phyloP scores from a whole-genome alignment of 2,329 filamentous ascomycete genomes.

The Neopestalotiopsis clavispora region DNA sequence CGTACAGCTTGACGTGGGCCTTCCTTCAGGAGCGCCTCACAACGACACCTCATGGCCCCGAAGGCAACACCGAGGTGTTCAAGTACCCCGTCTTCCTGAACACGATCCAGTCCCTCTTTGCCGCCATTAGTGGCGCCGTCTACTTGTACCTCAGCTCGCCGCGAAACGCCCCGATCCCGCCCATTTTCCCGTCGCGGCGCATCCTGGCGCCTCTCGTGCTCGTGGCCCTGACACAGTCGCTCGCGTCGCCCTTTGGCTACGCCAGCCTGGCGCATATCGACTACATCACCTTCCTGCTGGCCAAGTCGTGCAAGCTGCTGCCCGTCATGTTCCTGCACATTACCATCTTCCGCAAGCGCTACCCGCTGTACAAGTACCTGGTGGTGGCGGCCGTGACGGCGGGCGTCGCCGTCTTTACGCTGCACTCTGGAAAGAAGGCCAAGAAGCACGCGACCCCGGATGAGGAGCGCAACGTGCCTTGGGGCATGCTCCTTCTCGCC shows the following conservation, averaged over 20 bases:
- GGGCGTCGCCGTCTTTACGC: conserved; percentile 92
- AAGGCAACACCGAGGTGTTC: conserved; percentile 74
- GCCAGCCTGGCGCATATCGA: conserved; percentile 91
- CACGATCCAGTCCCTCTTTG: conserved; percentile 91
- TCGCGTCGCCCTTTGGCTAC: conserved; percentile 95
- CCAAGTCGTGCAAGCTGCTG: conserved; percentile 98
- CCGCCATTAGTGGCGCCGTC: conserved; percentile 77
- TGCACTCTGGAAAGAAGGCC: conserved; percentile 70
- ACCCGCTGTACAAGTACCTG: conserved; percentile 94
- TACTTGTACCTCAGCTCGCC: conserved; percentile 76
- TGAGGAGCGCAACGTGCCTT: conserved; percentile 66
- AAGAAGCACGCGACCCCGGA: conserved; percentile 42
- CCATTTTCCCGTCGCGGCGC: conserved; percentile 76
- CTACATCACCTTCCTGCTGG: conserved; percentile 96
- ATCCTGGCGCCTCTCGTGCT: conserved; percentile 82
- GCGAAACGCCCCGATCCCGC: conserved; percentile 51
- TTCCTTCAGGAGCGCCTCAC: conserved; percentile 97
- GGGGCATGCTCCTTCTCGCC: conserved; percentile 81
- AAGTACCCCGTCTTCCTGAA: conserved; percentile 95
- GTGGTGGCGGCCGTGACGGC: conserved; percentile 90
- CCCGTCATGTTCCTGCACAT: conserved; percentile 98
- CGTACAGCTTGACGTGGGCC: conserved; percentile 83
- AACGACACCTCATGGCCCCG: conserved; percentile 80
- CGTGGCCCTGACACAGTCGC: conserved; percentile 84
- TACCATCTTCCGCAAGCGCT: conserved; percentile 85